Evolutionary conservation across 73 alveolate species (phyloP), one percentile per base, ranked within the genome.

Genomic region (Breviolum minutum): DNA sequence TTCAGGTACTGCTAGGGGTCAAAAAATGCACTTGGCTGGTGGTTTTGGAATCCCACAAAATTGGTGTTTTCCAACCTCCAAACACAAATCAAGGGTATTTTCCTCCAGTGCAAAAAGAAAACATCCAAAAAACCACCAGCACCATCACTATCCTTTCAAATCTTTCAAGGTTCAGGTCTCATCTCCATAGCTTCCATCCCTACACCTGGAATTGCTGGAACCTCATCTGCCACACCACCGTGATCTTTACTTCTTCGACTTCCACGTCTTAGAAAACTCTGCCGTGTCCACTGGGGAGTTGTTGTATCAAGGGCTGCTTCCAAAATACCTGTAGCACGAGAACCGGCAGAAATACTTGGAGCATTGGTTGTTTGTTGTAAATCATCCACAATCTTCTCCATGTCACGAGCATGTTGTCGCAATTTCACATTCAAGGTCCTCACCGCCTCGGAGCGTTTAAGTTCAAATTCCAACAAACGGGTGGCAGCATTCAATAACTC

Each of bases 351-450:
- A 22, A 2, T 16, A 7, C 71, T 6, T 6, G 60, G 91, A 54
- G 60, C 74, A 40, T 82, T 82, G 91, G 73, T 40, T 40, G 54
- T 40, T 40, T 40, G 54, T 40, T 40, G 54, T 40, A 82, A 48
- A 60, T 82, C 91, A 60, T 82, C 91, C 32, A 82, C 91, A 30
- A 82, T 82, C 74, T 82, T 82, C 73, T 82, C 91, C 91, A 82
- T 82, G 40, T 82, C 91, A 40, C 73, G 91, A 40, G 91, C 91
- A 82, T 82, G 91, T 73, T 48, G 73, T 20, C 91, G 71, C 74
- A 82, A 82, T 5, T 73, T 70, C 74, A 82, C 91, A 19, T 82
- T 82, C 61, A 82, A 24, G 5, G 91, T 82, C 73, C 91, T 48
- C 48, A 82, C 91, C 0, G 91, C 91, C 30, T 82, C 91, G 4